phyloP scores from a whole-genome alignment of 1,284 basidiomycete genomes.

The Puccinia coronata region DNA sequence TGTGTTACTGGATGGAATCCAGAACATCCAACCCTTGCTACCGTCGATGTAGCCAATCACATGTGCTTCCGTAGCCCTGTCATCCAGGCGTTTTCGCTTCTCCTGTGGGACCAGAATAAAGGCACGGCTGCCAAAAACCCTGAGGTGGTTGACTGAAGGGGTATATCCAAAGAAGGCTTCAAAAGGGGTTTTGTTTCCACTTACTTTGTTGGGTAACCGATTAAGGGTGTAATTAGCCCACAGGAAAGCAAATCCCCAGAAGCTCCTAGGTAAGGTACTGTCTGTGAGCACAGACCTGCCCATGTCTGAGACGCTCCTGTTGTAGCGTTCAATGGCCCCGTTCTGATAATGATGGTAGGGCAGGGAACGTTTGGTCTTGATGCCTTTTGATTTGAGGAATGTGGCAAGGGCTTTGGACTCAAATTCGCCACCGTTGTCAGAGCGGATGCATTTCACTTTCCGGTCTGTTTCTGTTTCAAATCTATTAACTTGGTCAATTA shows the following conservation, averaged over 20 bases:
- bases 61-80: neutral
- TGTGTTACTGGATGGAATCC: neutral
- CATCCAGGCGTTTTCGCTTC: neutral
- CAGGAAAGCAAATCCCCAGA: constrained; percentile 17
- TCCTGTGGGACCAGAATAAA: neutral
- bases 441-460: constrained; percentile 1
- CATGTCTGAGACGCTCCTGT: constrained; percentile 3
- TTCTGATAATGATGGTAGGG: constrained; percentile 41
- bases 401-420: neutral
- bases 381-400: neutral
- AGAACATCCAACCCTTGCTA: constrained; percentile 15
- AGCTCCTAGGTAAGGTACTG: neutral
- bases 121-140: neutral
- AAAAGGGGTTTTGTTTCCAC: neutral
- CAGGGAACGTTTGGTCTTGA: neutral
- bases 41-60: neutral
- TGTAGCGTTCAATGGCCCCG: constrained; percentile 5
- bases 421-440: constrained; percentile 33
- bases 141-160: neutral
- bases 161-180: constrained; percentile 4
- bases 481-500: neutral
- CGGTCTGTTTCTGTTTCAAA: constrained; percentile 16
- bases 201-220: constrained; percentile 8
- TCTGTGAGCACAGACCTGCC: neutral
- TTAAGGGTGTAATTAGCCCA: neutral